These are phyloP conservation scores for Cardamine occulta DNA, from an alignment of 345 rosid species.

Conservation along the genomic window DNA sequence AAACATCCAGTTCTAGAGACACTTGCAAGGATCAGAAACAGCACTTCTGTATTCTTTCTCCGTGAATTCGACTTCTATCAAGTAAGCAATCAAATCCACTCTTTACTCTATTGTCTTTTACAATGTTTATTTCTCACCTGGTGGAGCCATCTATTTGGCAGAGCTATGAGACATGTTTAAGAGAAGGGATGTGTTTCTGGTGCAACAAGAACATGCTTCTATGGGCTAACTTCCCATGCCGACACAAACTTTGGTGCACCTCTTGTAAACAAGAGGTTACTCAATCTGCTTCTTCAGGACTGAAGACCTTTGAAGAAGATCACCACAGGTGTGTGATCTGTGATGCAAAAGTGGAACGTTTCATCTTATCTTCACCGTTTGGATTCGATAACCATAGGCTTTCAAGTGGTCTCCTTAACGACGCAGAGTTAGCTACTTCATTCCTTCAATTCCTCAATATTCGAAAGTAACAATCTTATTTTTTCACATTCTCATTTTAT, in stretches of 20 bases:
- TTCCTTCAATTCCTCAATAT: slow-evolving; percentile 24
- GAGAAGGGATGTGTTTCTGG: slow-evolving; percentile 60
- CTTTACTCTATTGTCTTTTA: background rate
- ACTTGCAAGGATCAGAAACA: slow-evolving; percentile 54
- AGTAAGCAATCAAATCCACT: slow-evolving; percentile 49
- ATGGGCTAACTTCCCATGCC: slow-evolving; percentile 77
- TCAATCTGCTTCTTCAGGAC: slow-evolving; percentile 41
- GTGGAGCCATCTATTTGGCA: slow-evolving; percentile 34
- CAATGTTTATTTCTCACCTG: background rate
- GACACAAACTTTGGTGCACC: slow-evolving; percentile 74
- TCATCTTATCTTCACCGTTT: slow-evolving; percentile 43
- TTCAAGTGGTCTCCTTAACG: slow-evolving; percentile 9
- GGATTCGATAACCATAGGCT: slow-evolving; percentile 26
- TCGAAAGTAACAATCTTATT: slow-evolving; percentile 23
- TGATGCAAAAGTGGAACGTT: slow-evolving; percentile 56
- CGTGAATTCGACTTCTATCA: slow-evolving; percentile 74
- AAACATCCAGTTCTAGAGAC: slow-evolving; percentile 63
- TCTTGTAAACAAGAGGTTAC: slow-evolving; percentile 53
- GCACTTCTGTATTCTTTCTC: slow-evolving; percentile 56
- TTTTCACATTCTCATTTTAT: background rate
- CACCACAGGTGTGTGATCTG: slow-evolving; percentile 81
- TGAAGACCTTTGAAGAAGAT: background rate
- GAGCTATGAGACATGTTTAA: slow-evolving; percentile 50
- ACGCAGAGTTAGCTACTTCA: slow-evolving; percentile 27
- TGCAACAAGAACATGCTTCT: slow-evolving; percentile 55